These are phyloP conservation scores for Acanthamoeba lenticulata DNA, from an alignment of 208 protist species.

Conservation along the genomic window DNA sequence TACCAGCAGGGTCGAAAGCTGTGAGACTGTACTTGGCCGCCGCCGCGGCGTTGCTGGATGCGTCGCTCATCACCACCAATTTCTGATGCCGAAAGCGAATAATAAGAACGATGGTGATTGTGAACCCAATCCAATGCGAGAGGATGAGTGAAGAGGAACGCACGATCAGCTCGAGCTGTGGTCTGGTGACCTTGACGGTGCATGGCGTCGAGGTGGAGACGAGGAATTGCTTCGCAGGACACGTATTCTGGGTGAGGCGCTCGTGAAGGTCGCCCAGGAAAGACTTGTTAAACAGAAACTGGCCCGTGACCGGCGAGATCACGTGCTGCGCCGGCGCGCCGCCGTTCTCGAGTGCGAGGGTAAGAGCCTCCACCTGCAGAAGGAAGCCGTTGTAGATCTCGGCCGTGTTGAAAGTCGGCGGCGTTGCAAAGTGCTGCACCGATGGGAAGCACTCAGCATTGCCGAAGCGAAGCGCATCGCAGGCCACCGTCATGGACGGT, in stretches of 20 bases:
- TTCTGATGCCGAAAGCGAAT: neutral
- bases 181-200: constrained; percentile 2
- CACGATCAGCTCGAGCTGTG: constrained; percentile 1
- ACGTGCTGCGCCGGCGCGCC: neutral
- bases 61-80: neutral
- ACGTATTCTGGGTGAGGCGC: neutral
- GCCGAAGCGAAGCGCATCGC: neutral
- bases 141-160: neutral
- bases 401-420: neutral
- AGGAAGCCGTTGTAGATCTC: constrained; percentile 38
- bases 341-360: neutral
- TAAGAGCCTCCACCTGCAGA: neutral
- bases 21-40: neutral
- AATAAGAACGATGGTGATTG: neutral
- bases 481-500: neutral
- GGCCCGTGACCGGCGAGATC: neutral
- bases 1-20: constrained; percentile 3
- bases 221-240: neutral
- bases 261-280: constrained; percentile 24
- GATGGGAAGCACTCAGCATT: constrained; percentile 36
- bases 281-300: constrained; percentile 31
- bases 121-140: no score
- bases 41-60: neutral
- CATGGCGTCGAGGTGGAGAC: neutral
- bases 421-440: neutral